Percentiles rank a stretch among this genome's conserved stretches.
Conservation (phyloP, 1,139 yeast genomes). For the Geotrichum bryndzae region DNA sequence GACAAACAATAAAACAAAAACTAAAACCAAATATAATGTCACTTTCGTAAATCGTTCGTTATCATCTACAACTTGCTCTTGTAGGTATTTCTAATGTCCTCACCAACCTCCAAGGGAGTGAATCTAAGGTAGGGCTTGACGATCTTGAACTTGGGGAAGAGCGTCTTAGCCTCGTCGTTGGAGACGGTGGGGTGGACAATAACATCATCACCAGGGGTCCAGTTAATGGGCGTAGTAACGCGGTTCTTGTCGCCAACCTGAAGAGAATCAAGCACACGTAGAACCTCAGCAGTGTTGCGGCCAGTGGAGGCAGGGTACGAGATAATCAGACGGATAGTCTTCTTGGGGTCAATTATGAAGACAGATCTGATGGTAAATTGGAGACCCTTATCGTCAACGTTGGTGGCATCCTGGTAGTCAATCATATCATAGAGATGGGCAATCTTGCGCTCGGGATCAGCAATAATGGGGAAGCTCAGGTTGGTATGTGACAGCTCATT, state of each 20-base stretch:
- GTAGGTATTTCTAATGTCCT: not conserved
- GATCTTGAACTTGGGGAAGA: constrained; percentile 70
- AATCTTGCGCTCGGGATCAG: constrained; percentile 66
- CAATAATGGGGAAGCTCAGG: constrained; percentile 71
- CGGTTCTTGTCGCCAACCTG: constrained; percentile 68
- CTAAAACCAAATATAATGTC: not conserved
- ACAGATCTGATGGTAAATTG: constrained; percentile 75
- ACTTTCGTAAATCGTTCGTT: not conserved
- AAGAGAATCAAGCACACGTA: constrained; percentile 73
- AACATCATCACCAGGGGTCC: constrained; percentile 84
- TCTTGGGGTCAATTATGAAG: constrained; percentile 73
- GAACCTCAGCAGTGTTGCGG: constrained; percentile 81
- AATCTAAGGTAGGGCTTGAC: constrained; percentile 73
- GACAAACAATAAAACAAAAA: not conserved
- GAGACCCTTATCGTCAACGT: constrained; percentile 52
- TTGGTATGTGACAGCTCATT: constrained; percentile 67
- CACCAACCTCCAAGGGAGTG: constrained; percentile 38
- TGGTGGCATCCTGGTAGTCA: constrained; percentile 59
- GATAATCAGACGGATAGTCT: constrained; percentile 65
- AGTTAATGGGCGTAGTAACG: constrained; percentile 77
- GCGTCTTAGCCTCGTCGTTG: constrained; percentile 63
- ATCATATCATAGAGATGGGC: constrained; percentile 73
- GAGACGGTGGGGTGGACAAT: constrained; percentile 70
- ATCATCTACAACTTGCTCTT: constrained; percentile 6
- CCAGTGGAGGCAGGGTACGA: constrained; percentile 84